These are phyloP conservation scores for Primulina eburnea DNA, from an alignment of 257 asterid species.

Conservation along the genomic window DNA sequence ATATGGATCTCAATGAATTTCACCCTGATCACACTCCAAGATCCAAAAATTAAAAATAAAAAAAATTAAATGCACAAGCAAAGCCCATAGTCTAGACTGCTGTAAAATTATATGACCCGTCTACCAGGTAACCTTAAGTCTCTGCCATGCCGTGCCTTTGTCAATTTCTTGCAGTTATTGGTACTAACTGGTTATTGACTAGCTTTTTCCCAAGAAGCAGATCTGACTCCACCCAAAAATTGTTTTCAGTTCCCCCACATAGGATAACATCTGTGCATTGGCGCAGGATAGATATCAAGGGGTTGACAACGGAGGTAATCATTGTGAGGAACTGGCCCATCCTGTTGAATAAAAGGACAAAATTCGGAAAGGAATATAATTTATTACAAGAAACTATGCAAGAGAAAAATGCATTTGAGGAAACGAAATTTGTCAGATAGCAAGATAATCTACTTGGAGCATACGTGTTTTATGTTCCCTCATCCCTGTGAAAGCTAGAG, in stretches of 20 bases:
- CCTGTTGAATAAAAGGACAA: slow-evolving; percentile 40
- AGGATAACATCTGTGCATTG: slow-evolving; percentile 69
- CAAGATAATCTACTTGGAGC: too few species aligned
- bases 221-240: not conserved
- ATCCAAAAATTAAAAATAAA: too few species aligned
- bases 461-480: too few species aligned
- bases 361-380: not conserved
- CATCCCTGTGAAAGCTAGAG: not conserved
- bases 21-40: not conserved
- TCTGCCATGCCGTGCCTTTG: slow-evolving; percentile 11
- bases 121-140: not conserved
- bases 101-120: not conserved
- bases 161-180: slow-evolving; percentile 4
- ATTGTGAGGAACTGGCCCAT: slow-evolving; percentile 74
- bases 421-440: too few species aligned
- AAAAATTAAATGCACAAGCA: not conserved
- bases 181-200: not conserved
- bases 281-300: slow-evolving; percentile 85
- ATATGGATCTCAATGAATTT: not conserved
- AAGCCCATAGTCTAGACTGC: not conserved
- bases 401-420: not conserved
- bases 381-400: not conserved
- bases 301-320: slow-evolving; percentile 62
- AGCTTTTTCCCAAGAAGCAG: slow-evolving; percentile 1
- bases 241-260: not conserved